Conservation (phyloP, 2,329 filamentous ascomycete genomes). For the Ophiognomonia clavigignenti-juglandacearum region DNA sequence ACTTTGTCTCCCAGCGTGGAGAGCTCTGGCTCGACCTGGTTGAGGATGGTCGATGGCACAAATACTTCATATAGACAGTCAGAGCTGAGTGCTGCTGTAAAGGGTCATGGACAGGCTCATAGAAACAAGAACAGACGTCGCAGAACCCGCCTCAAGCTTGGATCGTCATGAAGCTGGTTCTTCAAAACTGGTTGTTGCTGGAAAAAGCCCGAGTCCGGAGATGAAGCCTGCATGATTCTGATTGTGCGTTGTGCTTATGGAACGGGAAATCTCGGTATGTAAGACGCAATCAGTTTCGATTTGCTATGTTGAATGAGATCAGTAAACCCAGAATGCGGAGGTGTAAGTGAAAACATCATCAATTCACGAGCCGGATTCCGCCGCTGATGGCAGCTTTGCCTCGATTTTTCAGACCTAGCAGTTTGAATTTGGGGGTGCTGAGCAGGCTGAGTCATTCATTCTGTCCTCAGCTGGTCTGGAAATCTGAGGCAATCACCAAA, state of each 20-base stretch:
- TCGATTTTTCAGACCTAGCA: too few relatives aligned
- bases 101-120: not conserved
- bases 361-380: too few relatives aligned
- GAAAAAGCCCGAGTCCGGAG: conserved; percentile 49
- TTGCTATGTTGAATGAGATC: too few relatives aligned
- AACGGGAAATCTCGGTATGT: too few relatives aligned
- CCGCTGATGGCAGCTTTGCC: too few relatives aligned
- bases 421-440: too few relatives aligned
- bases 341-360: too few relatives aligned
- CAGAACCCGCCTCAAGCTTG: conserved; percentile 45
- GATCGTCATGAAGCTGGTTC: conserved; percentile 55
- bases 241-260: too few relatives aligned
- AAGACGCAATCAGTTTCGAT: too few relatives aligned
- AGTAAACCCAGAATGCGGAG: too few relatives aligned
- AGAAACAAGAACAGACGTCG: conserved; percentile 31
- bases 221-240: conserved; percentile 44
- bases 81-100: not conserved
- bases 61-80: conserved; percentile 36
- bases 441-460: too few relatives aligned
- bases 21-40: conserved; percentile 38
- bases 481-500: not conserved
- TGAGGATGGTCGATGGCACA: conserved; percentile 35
- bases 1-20: conserved; percentile 46
- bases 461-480: not conserved
- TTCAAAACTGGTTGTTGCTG: conserved; percentile 45